A percentile compares a stretch with the other conserved stretches of the same genome.
Evolutionary conservation across 495 filamentous ascomycete species (phyloP).

Genomic region (Aspergillus panamensis): DNA sequence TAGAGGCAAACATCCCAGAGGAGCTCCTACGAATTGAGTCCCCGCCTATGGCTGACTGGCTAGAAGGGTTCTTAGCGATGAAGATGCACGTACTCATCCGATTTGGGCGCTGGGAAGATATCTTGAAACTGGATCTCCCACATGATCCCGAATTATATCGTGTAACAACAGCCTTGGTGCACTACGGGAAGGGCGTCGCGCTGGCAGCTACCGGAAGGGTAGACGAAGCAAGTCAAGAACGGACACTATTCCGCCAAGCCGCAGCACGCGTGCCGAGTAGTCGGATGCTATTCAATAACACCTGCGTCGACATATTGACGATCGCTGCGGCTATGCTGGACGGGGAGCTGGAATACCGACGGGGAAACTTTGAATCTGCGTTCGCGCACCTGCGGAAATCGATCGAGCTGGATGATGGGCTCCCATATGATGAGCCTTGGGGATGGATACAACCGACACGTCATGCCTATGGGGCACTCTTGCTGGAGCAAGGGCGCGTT

Average conservation of each 20-base stretch:
- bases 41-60: slow-evolving; percentile 70
- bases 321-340: slow-evolving; percentile 62
- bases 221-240: slow-evolving; percentile 44
- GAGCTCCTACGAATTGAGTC: slow-evolving; percentile 56
- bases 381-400: slow-evolving; percentile 52
- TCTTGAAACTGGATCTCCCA: slow-evolving; percentile 49
- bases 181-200: slow-evolving; percentile 65
- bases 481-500: slow-evolving; percentile 55
- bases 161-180: slow-evolving; percentile 58
- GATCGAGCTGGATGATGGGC: slow-evolving; percentile 48
- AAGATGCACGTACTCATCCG: slow-evolving; percentile 61
- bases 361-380: slow-evolving; percentile 50
- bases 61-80: slow-evolving; percentile 61
- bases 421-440: slow-evolving; percentile 65
- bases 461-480: slow-evolving; percentile 59
- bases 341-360: slow-evolving; percentile 65
- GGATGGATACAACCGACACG: slow-evolving; percentile 64
- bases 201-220: slow-evolving; percentile 51
- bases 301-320: slow-evolving; percentile 53
- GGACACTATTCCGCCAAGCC: slow-evolving; percentile 43
- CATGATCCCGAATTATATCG: slow-evolving; percentile 54
- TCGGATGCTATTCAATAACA: slow-evolving; percentile 64
- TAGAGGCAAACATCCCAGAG: slow-evolving; percentile 56
- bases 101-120: slow-evolving; percentile 62
- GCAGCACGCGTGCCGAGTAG: slow-evolving; percentile 44